Evolutionary conservation across 129 eudicot genomes (phyloP), one percentile per base, ranked within the genome.

Genomic region (Glebionis coronaria): DNA sequence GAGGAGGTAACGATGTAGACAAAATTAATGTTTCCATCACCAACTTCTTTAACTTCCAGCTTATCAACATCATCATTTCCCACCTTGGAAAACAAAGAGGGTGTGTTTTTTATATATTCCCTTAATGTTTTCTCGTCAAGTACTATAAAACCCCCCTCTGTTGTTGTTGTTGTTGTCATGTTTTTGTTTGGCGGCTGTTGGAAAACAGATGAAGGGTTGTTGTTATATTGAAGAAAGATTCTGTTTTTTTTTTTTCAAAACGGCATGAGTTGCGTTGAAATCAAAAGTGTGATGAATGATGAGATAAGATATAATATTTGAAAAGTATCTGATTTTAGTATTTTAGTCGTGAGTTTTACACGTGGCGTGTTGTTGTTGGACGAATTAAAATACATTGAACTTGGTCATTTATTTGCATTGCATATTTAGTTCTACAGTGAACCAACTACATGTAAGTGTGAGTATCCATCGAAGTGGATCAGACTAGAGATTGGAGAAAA

Each of bases 1-100:
- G 88, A 60, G 27, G 77, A 51, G 69, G 66, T 44, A 29, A 94
- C 80, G 67, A 89, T 94, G 82, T 80, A 94, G 70, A 94, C 99
- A 59, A 89, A 94, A 74, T 94, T 94, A 70, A 94, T 95, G 73
- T 94, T 89, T 6, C 99, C 99, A 46, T 94, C 99, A 6, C 99
- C 99, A 10, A 94, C 87, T 82, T 93, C 99, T 79, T 82, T 86
- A 61, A 94, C 69, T 56, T 67, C 74, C 59, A 86, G 69, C 44
- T 86, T 70, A 2, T 89, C 80, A 38, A 83, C 68, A 15, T 82
- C 73, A 57, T 79, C 73, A 57, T 76, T 82, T 0, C 93, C 97
- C 5, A 94, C 81, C 83, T 82, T 77, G 1, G 80, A 69, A 38
- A 82, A 78, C 12, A 93, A 84, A n/a, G 83, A 71, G 1, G 99